phyloP scores from a whole-genome alignment of 495 filamentous ascomycete genomes.

The Penicillium robsamsonii region DNA sequence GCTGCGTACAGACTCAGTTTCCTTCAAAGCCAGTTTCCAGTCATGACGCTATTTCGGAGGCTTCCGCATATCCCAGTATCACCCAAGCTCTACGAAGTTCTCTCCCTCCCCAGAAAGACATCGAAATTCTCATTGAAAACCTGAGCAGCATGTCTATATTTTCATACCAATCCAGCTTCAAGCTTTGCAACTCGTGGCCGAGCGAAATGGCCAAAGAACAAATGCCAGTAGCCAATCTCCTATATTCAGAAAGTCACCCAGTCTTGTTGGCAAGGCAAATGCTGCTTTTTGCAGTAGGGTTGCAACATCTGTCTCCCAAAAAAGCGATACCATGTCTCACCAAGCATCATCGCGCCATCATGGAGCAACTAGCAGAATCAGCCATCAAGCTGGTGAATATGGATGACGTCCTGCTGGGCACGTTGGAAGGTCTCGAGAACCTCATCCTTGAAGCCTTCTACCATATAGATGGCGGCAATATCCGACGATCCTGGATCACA shows the following conservation, averaged over 20 bases:
- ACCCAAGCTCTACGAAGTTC: constrained; percentile 1
- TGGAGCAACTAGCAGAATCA: constrained; percentile 32
- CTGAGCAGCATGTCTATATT: constrained; percentile 2
- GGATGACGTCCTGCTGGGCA: constrained; percentile 45
- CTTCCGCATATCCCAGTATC: background rate
- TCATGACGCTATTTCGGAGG: background rate
- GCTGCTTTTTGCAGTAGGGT: constrained; percentile 17
- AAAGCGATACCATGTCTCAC: background rate
- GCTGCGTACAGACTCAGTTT: background rate
- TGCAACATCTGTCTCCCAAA: constrained; percentile 1
- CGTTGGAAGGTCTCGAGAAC: constrained; percentile 49
- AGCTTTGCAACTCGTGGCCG: background rate
- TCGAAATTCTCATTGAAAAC: background rate
- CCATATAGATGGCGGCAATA: constrained; percentile 45
- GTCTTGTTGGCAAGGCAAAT: constrained; percentile 34
- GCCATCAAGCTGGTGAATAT: constrained; percentile 43
- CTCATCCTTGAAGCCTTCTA: constrained; percentile 49
- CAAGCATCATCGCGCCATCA: constrained; percentile 27
- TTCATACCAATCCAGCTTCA: background rate
- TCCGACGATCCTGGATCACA: constrained; percentile 41
- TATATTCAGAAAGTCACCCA: constrained; percentile 1
- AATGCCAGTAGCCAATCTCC: background rate
- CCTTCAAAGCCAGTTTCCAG: background rate
- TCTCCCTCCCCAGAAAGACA: constrained; percentile 1
- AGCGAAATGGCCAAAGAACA: background rate